Base-by-base conservation (phyloP, 164 flowering plant species). In the Litsea cubeba region DNA sequence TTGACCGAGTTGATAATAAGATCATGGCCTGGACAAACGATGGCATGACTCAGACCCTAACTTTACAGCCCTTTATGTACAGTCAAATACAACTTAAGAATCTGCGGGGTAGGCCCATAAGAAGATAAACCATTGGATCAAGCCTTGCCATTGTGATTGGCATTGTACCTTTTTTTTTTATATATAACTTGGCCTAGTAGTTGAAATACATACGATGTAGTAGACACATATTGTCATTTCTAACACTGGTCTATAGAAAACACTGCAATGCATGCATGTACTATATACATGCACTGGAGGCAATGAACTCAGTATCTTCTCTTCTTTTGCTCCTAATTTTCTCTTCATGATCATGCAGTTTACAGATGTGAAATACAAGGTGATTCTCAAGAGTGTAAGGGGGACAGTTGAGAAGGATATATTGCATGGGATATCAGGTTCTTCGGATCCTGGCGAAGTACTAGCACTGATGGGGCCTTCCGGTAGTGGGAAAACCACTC, bases 401-500 rank as follows among this genome's bases (percentile, higher is more conserved):
- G 79, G 77, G 7, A 76, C 81, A 2, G 75, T 76, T 60, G 97
- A 91, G 85, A 91, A 89, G 78, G 86, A 89, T 3, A 91, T 95
- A 72, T 70, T 95, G 72, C 76, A 84, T 80, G 97, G 97, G 51
- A 93, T 95, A 14, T 87, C 86, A n/a, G 99, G 99, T 22, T 84
- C 88, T 0, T 93, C 85, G 15, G 77, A 77, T 78, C 99, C 99
- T 3, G 95, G 98, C 0, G 97, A 95, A 77, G 93, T 93, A 76
- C 71, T 93, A 70, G 99, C 98, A 1, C 79, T 95, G 28, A 91
- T 95, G 99, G 99, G 99, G 40, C 99, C 99, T 69, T 93, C 99
- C 1, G 99, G 99, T 50, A 88, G 98, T 73, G 99, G 99, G 64
- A 95, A 95, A 80, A 93, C 99, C 3, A 84, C 93, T 0, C 91